Evolutionary conservation across 2,329 filamentous ascomycete genomes (phyloP).

Genomic region (Arthroderma sp.): DNA sequence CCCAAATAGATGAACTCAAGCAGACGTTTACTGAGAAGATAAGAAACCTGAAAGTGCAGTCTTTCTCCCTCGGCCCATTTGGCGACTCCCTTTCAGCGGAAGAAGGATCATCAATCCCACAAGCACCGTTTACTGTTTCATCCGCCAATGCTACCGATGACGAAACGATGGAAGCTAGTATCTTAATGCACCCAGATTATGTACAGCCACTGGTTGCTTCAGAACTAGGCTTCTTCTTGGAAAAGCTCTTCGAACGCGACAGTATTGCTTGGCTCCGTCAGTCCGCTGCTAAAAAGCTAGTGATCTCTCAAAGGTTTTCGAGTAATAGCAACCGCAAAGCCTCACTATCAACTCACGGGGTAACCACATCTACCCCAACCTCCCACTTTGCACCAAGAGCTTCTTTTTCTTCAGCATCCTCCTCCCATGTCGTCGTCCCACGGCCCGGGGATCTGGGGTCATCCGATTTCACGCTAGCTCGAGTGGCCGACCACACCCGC

Average conservation of each 20-base stretch:
- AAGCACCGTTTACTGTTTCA: constrained; percentile 60
- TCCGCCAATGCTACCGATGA: constrained; percentile 57
- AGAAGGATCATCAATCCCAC: constrained; percentile 17
- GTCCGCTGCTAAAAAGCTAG: constrained; percentile 65
- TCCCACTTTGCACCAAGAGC: constrained; percentile 13
- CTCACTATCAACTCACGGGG: constrained; percentile 14
- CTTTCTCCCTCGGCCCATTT: constrained; percentile 51
- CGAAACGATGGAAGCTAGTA: constrained; percentile 80
- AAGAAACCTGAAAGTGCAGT: constrained; percentile 40
- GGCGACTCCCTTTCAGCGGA: constrained; percentile 15
- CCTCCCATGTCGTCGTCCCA: constrained; percentile 18
- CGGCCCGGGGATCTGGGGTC: constrained; percentile 15
- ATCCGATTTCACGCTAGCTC: constrained; percentile 46
- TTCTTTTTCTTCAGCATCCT: constrained; percentile 11
- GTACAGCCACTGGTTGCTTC: constrained; percentile 65
- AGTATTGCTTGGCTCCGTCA: constrained; percentile 73
- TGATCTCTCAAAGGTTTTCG: constrained; percentile 49
- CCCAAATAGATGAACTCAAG: constrained; percentile 49
- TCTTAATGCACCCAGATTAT: constrained; percentile 87
- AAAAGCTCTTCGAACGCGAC: constrained; percentile 61
- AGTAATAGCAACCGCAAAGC: constrained; percentile 4
- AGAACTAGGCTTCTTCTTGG: constrained; percentile 58
- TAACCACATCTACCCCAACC: constrained; percentile 19
- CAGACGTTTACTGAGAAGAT: constrained; percentile 28
- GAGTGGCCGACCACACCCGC: constrained; percentile 46